Percentiles rank a stretch among this genome's conserved stretches.
These are phyloP conservation scores for Fennellomyces sp. DNA, from an alignment of 371 early-diverging fungal species.

Conservation along the genomic window DNA sequence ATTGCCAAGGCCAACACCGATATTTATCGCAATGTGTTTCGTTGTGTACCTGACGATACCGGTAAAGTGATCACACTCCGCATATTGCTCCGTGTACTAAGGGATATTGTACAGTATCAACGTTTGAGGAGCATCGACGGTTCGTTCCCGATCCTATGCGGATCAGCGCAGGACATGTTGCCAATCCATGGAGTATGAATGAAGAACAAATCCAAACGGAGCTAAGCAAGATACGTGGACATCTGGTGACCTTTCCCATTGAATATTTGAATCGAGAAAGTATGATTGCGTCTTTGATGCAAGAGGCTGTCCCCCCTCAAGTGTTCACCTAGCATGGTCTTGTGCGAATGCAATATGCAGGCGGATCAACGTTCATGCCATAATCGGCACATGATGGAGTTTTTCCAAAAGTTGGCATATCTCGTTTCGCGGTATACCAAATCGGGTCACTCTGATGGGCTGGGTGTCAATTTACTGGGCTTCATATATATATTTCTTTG, in stretches of 20 bases:
- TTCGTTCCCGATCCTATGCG: conserved; percentile 58
- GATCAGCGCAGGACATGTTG: conserved; percentile 60
- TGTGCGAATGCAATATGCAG: too few relatives aligned
- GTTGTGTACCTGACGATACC: conserved; percentile 85
- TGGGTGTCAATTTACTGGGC: too few relatives aligned
- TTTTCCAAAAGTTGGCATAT: background rate
- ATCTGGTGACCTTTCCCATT: conserved; percentile 75
- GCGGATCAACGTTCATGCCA: too few relatives aligned
- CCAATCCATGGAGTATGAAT: conserved; percentile 38
- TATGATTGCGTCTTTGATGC: conserved; percentile 61
- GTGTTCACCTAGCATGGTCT: conserved; percentile 41
- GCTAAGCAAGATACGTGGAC: conserved; percentile 38
- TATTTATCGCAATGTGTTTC: conserved; percentile 77
- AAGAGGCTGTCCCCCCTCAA: conserved; percentile 52
- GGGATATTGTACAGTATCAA: conserved; percentile 38
- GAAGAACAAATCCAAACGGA: conserved; percentile 40
- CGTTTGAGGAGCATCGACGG: conserved; percentile 53
- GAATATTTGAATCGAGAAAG: conserved; percentile 72
- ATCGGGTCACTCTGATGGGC: too few relatives aligned
- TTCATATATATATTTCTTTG: too few relatives aligned
- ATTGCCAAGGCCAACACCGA: conserved; percentile 72
- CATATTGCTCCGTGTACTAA: too few relatives aligned
- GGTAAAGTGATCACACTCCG: conserved; percentile 22
- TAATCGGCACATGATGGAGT: too few relatives aligned
- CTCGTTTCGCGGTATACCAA: too few relatives aligned